Base-by-base conservation (phyloP, 2,329 filamentous ascomycete species). In the Thielaviopsis cerberus region DNA sequence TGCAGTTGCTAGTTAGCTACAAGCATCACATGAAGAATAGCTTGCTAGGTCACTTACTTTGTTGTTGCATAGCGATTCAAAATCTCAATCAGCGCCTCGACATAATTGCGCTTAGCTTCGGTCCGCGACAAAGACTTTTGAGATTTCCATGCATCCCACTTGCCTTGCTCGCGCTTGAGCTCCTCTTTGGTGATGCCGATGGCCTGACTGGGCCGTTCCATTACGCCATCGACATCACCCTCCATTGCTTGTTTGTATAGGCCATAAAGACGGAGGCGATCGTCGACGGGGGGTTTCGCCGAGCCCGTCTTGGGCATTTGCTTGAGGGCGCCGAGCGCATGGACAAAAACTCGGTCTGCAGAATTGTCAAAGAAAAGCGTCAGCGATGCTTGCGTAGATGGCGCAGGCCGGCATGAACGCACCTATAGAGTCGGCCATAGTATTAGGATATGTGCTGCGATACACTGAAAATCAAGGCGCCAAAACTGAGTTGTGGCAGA, bases 191-290 rank as follows among this genome's bases (percentile, higher is more conserved):
- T 67, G 61, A 76, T 68, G 60, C 74, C 73, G 8, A 73, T 72
- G 22, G 72, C 73, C 54, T 69, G 65, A 50, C 73, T 74, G 45
- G 92, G 91, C 52, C 89, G 80, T 65, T 91, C 84, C 85, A 96
- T 94, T 54, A 97, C 88, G 54, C 88, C 87, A 64, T 92, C 86
- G 34, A 97, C 90, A 70, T 98, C 88, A 54, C 92, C 92, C 74
- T 98, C 90, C 92, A 97, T 97, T 62, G 89, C 89, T 72, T 98
- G 92, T 69, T 98, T 98, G 75, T 98, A 98, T 64, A 98, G 78
- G 63, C 92, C 92, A 83, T 98, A 98, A 62, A 98, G 85, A 60
- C 86, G 86, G 64, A 98, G 77, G 59, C 92, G 85, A 67, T 94
- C 90, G 61, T 79, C 75, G 1, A 89, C 81, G 53, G 92, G 92